Conservation (phyloP, 495 filamentous ascomycete species). For the Tuber borchii region DNA sequence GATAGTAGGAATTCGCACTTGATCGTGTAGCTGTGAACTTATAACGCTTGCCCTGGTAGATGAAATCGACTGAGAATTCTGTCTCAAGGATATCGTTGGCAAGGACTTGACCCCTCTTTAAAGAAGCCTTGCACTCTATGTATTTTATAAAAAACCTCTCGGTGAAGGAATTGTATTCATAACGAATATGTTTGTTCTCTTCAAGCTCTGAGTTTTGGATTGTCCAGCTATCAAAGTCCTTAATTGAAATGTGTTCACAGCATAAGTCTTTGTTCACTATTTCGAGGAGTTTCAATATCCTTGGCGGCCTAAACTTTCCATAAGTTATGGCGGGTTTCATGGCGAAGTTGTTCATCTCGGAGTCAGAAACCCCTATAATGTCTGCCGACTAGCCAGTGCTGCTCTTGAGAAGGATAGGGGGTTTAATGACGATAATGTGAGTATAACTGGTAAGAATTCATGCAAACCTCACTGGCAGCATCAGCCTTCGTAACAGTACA, state of each 20-base stretch:
- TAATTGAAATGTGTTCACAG: background rate
- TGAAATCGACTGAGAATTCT: slow-evolving; percentile 96
- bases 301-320: background rate
- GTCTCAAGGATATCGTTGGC: slow-evolving; percentile 95
- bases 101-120: slow-evolving; percentile 95
- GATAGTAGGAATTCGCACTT: slow-evolving; percentile 86
- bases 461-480: slow-evolving; percentile 77
- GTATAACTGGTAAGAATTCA: slow-evolving; percentile 42
- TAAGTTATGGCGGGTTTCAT: background rate
- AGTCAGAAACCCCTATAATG: too few relatives aligned
- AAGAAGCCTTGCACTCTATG: slow-evolving; percentile 69
- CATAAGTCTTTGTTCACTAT: background rate
- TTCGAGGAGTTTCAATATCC: background rate
- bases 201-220: background rate
- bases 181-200: background rate
- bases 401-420: too few relatives aligned
- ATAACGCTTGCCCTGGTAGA: slow-evolving; percentile 91
- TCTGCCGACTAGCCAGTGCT: too few relatives aligned
- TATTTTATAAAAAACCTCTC: background rate
- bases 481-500: slow-evolving; percentile 94
- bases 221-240: background rate
- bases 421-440: too few relatives aligned
- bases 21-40: slow-evolving; percentile 97
- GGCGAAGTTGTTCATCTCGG: too few relatives aligned
- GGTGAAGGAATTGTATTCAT: background rate